Base-by-base conservation (phyloP, 139 green algal genomes). In the Picochlorum sp. region DNA sequence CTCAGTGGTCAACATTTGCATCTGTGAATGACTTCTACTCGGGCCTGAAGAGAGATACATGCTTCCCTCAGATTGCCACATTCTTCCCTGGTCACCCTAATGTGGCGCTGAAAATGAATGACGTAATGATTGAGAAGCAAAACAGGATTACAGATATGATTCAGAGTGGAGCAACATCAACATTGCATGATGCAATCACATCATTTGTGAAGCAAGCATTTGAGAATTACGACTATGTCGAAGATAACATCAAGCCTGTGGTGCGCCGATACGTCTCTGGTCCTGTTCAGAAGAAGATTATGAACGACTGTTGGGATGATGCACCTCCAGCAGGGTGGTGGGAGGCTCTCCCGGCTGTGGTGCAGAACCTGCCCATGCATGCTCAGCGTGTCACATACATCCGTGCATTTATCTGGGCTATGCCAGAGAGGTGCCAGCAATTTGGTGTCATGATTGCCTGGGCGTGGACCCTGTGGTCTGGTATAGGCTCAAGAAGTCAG, bases 361-460 rank as follows among this genome's bases (percentile, higher is more conserved):
- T 84, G 32, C 68, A 72, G 49, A 45, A 62, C 37, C 66, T 81
- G 66, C 78, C 78, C 49, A 80, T 73, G 61, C 45, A 72, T 44
- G 51, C 37, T 28, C 67, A 81, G 71, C 66, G 75, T 20, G 61
- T 76, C 26, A 70, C 67, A 45, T 84, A 76, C 63, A 58, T 84
- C 49, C 73, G 76, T 37, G 74, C 72, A 2, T 70, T 81, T 52
- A 51, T 83, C 38, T 83, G 76, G 72, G 72, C 65, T 56, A 79
- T 85, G 72, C 76, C 78, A 18, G 73, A 73, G 15, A 26, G 28
- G 10, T 58, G 32, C 8, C 58, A 54, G 58, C 58, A 70, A 61
- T 64, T 75, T 71, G 69, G 69, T 32, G 28, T 30, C 2, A 75
- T 75, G 54, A 23, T 70, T 8, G 69, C 69, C 41, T 75, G 23